Percentiles rank a stretch among this genome's conserved stretches.
Evolutionary conservation across 1,139 yeast species (phyloP).

Genomic region (Debaryomyces nepalensis): DNA sequence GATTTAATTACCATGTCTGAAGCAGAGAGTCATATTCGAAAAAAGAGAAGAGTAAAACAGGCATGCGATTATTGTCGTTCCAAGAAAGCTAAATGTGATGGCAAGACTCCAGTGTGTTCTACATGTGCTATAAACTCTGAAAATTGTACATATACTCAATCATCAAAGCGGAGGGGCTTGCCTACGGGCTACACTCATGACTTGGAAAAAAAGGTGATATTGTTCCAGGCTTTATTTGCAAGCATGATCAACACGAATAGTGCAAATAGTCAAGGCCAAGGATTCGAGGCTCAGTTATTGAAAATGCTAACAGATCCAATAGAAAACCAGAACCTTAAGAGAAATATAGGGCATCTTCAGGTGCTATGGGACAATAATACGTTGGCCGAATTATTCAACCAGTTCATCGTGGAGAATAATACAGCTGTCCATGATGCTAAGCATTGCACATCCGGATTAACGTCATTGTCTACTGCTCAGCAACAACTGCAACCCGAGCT

Average conservation of each 20-base stretch:
- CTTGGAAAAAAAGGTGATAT: slow-evolving; percentile 24
- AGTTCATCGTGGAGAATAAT: slow-evolving; percentile 17
- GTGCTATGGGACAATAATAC: slow-evolving; percentile 18
- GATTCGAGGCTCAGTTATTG: slow-evolving; percentile 14
- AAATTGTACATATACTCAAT: slow-evolving; percentile 24
- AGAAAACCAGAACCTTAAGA: slow-evolving; percentile 12
- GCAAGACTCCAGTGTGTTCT: slow-evolving; percentile 26
- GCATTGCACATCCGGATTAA: slow-evolving; percentile 12
- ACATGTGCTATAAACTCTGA: slow-evolving; percentile 21
- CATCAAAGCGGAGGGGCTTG: slow-evolving; percentile 27
- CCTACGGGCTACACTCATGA: slow-evolving; percentile 32
- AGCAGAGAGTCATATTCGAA: slow-evolving; percentile 10
- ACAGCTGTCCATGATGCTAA: slow-evolving; percentile 19
- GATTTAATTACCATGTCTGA: slow-evolving; percentile 4
- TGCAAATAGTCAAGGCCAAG: slow-evolving; percentile 1
- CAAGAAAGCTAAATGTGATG: slow-evolving; percentile 32
- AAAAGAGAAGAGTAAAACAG: slow-evolving; percentile 26
- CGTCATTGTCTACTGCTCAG: slow-evolving; percentile 8
- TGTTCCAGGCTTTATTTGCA: slow-evolving; percentile 24
- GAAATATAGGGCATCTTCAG: slow-evolving; percentile 16
- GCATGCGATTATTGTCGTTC: slow-evolving; percentile 32
- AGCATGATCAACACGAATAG: slow-evolving; percentile 15
- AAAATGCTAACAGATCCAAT: slow-evolving; percentile 12
- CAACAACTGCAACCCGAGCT: not conserved
- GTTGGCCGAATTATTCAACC: slow-evolving; percentile 17